phyloP scores from a whole-genome alignment of 352 stramenopile species.

The Phytophthora cajani region DNA sequence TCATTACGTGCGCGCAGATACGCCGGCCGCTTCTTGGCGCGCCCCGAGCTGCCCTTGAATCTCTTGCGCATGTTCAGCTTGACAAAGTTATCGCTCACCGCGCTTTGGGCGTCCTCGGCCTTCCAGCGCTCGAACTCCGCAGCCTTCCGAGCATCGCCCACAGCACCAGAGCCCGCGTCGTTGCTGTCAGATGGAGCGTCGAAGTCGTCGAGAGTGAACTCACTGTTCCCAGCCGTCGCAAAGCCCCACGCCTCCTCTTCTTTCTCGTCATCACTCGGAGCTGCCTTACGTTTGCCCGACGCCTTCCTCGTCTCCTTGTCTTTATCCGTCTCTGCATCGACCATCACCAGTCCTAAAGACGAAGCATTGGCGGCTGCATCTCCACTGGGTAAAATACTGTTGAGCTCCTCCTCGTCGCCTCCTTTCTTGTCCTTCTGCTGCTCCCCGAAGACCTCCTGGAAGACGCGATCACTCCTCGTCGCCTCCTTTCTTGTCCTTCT shows the following conservation, averaged over 20 bases:
- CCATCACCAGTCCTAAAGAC: not conserved
- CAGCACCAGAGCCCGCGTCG: not conserved
- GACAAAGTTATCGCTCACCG: constrained; percentile 83
- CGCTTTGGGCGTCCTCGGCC: constrained; percentile 50
- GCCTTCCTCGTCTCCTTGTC: constrained; percentile 4
- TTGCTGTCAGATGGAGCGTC: constrained; percentile 20
- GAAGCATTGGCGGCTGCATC: not conserved
- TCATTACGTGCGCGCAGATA: constrained; percentile 61
- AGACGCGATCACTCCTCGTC: constrained; percentile 62
- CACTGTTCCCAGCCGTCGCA: constrained; percentile 31
- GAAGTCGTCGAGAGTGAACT: constrained; percentile 52
- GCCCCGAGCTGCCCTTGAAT: constrained; percentile 71
- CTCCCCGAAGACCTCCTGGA: constrained; percentile 54
- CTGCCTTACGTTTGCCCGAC: constrained; percentile 13
- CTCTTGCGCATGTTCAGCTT: constrained; percentile 82
- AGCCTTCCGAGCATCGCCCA: constrained; percentile 15
- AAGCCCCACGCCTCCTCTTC: constrained; percentile 45
- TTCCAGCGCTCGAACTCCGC: constrained; percentile 68
- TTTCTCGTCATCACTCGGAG: constrained; percentile 7
- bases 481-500: constrained; percentile 27
- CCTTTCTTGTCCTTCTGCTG: constrained; percentile 28
- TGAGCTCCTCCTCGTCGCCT: constrained; percentile 29
- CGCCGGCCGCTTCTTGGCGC: constrained; percentile 66
- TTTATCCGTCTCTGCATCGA: not conserved
- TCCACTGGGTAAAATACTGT: constrained; percentile 9